Percentiles rank a stretch among this genome's conserved stretches.
Evolutionary conservation across 2,329 filamentous ascomycete species (phyloP).

Genomic region (Aspergillus awamori): DNA sequence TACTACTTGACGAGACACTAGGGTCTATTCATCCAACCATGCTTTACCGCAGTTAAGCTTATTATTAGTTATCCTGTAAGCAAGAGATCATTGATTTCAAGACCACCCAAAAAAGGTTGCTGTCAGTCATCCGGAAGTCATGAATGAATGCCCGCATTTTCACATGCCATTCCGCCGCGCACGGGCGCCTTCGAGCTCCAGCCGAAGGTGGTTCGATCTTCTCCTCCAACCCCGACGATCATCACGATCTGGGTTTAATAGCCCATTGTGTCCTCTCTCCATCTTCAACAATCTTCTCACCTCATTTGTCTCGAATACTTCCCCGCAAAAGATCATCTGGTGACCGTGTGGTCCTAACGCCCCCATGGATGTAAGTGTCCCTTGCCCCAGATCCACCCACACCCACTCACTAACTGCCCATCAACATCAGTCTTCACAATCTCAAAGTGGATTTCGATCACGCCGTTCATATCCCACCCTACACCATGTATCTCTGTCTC

Average conservation of each 20-base stretch:
- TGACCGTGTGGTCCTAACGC: neutral
- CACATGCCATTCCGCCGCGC: conserved; percentile 15
- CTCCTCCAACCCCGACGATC: neutral
- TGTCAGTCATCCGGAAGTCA: neutral
- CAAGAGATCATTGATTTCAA: neutral
- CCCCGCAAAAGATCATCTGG: neutral
- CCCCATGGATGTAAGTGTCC: conserved; percentile 15
- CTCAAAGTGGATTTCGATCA: conserved; percentile 38
- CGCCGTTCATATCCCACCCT: conserved; percentile 63
- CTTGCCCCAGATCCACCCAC: neutral
- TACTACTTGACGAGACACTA: no score
- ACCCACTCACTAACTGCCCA: neutral
- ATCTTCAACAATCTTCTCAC: conserved; percentile 79
- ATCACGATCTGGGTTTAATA: neutral
- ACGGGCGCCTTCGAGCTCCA: conserved; percentile 5
- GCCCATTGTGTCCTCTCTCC: conserved; percentile 59
- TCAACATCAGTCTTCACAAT: conserved; percentile 15
- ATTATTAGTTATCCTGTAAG: neutral
- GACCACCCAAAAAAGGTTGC: neutral
- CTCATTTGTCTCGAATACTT: conserved; percentile 71
- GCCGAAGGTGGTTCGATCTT: conserved; percentile 6
- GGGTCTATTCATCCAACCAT: neutral
- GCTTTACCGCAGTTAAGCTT: neutral
- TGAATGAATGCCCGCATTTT: conserved; percentile 15
- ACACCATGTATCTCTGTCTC: conserved; percentile 63